A percentile compares a stretch with the other conserved stretches of the same genome.
Conservation (phyloP, 2,329 filamentous ascomycete species). For the Diaporthe aspalathi region DNA sequence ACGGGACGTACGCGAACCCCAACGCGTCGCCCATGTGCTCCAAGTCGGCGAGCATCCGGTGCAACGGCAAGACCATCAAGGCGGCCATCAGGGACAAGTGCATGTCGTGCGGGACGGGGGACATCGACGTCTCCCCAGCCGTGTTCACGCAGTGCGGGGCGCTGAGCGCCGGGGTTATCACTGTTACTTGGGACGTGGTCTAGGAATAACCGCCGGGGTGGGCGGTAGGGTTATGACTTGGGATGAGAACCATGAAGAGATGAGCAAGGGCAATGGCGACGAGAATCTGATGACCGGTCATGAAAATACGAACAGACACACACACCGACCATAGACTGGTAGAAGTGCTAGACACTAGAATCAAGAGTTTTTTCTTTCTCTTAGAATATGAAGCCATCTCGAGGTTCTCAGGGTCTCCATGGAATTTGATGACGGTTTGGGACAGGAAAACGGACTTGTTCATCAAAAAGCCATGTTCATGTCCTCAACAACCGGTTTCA, state of each 20-base stretch:
- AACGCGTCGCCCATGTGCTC: slow-evolving; percentile 33
- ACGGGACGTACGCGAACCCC: slow-evolving; percentile 31
- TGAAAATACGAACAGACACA: background rate
- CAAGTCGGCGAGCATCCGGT: slow-evolving; percentile 24
- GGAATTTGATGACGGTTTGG: too few species aligned
- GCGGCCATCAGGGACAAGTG: slow-evolving; percentile 34
- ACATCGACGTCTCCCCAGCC: slow-evolving; percentile 34
- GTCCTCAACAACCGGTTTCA: too few species aligned
- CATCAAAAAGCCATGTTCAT: background rate
- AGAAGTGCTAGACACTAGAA: slow-evolving; percentile 16
- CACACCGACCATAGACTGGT: slow-evolving; percentile 13
- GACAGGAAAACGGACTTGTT: background rate
- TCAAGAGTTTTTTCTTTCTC: slow-evolving; percentile 5
- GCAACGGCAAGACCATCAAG: slow-evolving; percentile 30
- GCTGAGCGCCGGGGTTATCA: slow-evolving; percentile 22
- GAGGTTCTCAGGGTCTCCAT: background rate
- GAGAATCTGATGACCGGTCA: background rate
- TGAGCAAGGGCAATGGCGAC: background rate
- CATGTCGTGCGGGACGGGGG: slow-evolving; percentile 14
- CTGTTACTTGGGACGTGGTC: slow-evolving; percentile 28
- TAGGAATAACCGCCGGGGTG: background rate
- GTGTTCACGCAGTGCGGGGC: slow-evolving; percentile 27
- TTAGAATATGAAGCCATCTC: background rate
- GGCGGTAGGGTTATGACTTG: background rate
- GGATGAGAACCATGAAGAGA: background rate